Percentiles rank a stretch among this genome's conserved stretches.
Evolutionary conservation across 2,329 filamentous ascomycete genomes (phyloP).

Genomic region (Fusarium sp.): DNA sequence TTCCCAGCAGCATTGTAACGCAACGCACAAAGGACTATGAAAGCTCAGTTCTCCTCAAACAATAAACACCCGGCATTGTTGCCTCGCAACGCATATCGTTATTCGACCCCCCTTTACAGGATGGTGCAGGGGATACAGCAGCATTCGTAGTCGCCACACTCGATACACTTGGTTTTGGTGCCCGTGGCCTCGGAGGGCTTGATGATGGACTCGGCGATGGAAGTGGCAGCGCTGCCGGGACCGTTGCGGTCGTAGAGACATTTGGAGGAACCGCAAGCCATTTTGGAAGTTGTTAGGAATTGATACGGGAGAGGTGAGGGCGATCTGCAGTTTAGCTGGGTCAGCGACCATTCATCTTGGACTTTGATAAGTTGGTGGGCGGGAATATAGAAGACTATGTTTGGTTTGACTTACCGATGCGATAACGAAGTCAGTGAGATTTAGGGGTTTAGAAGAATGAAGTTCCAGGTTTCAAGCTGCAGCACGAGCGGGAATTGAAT

Average conservation of each 20-base stretch:
- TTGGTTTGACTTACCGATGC: background rate
- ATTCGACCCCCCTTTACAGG: constrained; percentile 49
- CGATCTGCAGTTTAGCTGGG: constrained; percentile 3
- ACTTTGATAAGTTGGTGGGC: background rate
- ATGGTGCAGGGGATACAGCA: constrained; percentile 65
- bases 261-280: constrained; percentile 38
- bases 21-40: constrained; percentile 13
- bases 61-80: background rate
- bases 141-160: constrained; percentile 52
- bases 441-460: background rate
- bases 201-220: constrained; percentile 60
- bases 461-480: background rate
- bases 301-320: background rate
- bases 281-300: constrained; percentile 14
- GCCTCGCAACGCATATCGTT: background rate
- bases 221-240: constrained; percentile 59
- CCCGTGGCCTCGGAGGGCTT: constrained; percentile 59
- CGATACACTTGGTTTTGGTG: constrained; percentile 43
- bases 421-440: background rate
- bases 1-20: background rate
- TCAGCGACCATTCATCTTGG: constrained; percentile 6
- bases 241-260: constrained; percentile 50
- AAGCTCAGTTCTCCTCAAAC: constrained; percentile 1
- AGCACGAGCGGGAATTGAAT: background rate
- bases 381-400: background rate